Conservation (phyloP, 495 filamentous ascomycete species). For the Rostrohypoxylon terebratum region DNA sequence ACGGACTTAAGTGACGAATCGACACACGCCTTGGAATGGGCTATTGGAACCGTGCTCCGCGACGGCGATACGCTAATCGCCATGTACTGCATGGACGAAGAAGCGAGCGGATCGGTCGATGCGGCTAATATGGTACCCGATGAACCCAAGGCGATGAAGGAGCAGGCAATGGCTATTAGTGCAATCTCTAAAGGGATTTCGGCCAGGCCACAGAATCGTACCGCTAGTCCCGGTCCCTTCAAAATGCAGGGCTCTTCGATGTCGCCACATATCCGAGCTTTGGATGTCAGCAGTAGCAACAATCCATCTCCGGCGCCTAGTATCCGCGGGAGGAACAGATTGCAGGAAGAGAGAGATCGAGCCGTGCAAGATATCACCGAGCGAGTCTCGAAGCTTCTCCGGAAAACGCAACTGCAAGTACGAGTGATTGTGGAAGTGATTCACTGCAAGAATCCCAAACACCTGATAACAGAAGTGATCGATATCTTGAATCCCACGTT, state of each 20-base stretch:
- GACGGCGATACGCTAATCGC: conserved; percentile 94
- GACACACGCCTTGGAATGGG: conserved; percentile 95
- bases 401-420: conserved; percentile 91
- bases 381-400: conserved; percentile 81
- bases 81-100: conserved; percentile 91
- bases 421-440: conserved; percentile 94
- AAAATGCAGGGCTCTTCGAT: conserved; percentile 45
- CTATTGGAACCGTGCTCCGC: conserved; percentile 92
- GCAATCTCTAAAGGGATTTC: conserved; percentile 54
- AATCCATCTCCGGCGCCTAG: conserved; percentile 59
- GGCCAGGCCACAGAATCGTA: conserved; percentile 46
- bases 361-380: conserved; percentile 82
- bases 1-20: conserved; percentile 95
- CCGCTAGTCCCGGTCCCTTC: conserved; percentile 47
- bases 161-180: conserved; percentile 70
- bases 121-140: conserved; percentile 53
- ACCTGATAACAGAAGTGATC: conserved; percentile 88
- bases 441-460: conserved; percentile 95
- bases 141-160: conserved; percentile 73
- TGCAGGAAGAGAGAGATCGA: conserved; percentile 80
- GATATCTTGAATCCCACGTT: conserved; percentile 92
- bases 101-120: conserved; percentile 66
- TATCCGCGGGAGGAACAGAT: conserved; percentile 59
- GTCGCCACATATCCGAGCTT: conserved; percentile 47
- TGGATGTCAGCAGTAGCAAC: conserved; percentile 39